Conservation (phyloP, 768 basidiomycete genomes). For the Ramaria sp. region DNA sequence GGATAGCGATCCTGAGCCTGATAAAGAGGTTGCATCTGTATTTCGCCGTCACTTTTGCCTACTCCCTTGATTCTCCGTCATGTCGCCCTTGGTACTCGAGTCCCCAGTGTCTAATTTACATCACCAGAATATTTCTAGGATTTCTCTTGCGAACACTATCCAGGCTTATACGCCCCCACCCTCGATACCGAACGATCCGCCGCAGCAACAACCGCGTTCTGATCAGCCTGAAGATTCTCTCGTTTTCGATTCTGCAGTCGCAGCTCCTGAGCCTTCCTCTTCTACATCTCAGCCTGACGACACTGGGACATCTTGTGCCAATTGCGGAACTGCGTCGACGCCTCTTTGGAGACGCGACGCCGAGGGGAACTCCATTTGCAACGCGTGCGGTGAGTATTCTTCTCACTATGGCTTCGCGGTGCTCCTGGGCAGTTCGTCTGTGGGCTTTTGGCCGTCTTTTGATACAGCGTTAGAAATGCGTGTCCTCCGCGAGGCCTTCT, state of each 20-base stretch:
- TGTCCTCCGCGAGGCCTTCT: conserved; percentile 8
- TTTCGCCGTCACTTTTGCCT: not conserved
- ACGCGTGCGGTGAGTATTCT: conserved; percentile 72
- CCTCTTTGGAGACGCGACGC: conserved; percentile 79
- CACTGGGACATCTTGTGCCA: conserved; percentile 11
- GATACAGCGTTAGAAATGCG: not conserved
- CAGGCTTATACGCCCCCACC: conserved; percentile 3
- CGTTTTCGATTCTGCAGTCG: not conserved
- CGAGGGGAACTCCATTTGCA: conserved; percentile 78
- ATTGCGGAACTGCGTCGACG: conserved; percentile 58
- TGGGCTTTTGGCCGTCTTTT: not conserved
- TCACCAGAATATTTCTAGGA: not conserved
- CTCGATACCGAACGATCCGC: not conserved
- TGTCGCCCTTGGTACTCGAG: conserved; percentile 7
- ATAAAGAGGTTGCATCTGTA: conserved; percentile 2
- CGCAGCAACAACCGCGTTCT: not conserved
- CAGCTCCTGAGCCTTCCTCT: not conserved
- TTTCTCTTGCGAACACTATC: not conserved
- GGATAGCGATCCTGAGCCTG: conserved; percentile 6
- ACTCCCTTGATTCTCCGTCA: not conserved
- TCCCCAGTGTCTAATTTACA: conserved; percentile 5
- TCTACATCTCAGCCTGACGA: not conserved
- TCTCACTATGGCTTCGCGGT: not conserved
- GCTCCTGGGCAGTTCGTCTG: not conserved
- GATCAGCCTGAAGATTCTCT: not conserved